Base-by-base conservation (phyloP, 257 asterid species). In the Leonotis leonurus region DNA sequence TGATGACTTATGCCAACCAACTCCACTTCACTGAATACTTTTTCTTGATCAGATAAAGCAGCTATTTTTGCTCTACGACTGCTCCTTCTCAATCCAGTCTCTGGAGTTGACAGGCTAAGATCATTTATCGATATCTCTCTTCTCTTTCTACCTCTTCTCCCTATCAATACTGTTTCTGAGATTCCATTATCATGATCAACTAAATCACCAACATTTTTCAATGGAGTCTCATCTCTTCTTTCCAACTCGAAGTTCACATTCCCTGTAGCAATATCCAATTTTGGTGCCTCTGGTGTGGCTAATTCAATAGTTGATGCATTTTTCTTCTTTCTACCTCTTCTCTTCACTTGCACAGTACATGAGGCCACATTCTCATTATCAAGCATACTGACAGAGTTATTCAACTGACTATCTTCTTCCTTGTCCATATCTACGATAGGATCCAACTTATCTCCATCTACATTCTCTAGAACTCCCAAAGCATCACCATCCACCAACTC, bases 61-160 rank as follows among this genome's bases (percentile, higher is more conserved):
- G 70, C 76, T 60, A 49, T 65, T 74, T 80, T 85, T 0, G 83
- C 88, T 78, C 87, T 79, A 14, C 98, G 96, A 61, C 88, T 80
- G 68, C 98, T 91, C 83, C 98, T 85, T 71, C 98, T 82, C 83
- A 91, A 71, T 20, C 78, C 91, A 24, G 91, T 84, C 64, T 72
- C 88, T 13, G 85, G 75, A 36, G 76, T 68, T 63, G 75, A 51
- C 43, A 71, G 36, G 56, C 78, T 33, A 41, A 46, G 58, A 27
- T 72, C 74, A 65, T 52, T 67, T 17, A 48, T 83, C 2, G 51
- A 32, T 64, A 57, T 20, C 60, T 66, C 76, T 71, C 63, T 77
- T 70, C 79, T 81, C 81, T 80, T 87, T 75, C 90, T 76, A 48
- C 89, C 83, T 55, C 87, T 71, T 76, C 70, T 83, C 67, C 79